Evolutionary conservation across 2,329 filamentous ascomycete species (phyloP), one percentile per base, ranked within the genome.

Genomic region (Coniochaeta hoffmannii): DNA sequence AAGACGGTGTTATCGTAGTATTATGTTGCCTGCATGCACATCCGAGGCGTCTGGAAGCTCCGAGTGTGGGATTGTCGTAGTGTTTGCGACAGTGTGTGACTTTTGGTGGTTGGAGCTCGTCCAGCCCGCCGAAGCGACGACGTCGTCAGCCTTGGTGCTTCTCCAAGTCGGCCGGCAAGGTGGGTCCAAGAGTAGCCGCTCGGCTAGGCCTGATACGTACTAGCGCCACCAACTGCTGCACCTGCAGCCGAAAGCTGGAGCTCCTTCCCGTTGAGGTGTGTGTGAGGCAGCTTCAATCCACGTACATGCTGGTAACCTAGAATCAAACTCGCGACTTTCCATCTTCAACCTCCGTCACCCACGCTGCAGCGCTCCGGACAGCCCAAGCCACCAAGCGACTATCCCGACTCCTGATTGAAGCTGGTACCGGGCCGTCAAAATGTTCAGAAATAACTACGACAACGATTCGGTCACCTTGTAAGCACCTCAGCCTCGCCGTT

Each of bases 391-490:
- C 6, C 11, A 41, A n/a, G 26, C 19, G 14, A 46, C 22, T 41
- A 9, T 38, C 19, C 35, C 36, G 30, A 26, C n/a, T n/a, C 28
- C 53, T 10, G n/a, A 31, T 50, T 52, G 52, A 41, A 53, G 11
- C 38, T 31, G 51, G 55, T 31, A 15, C 51, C 35, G 30, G 50
- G 31, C 49, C 56, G 65, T 62, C 81, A 86, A 69, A 69, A 97
- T 99, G 94, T 99, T 99, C 79, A 85, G 94, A 77, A 99, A 99
- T 82, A 97, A 97, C 77, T 99, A 99, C 82, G 94, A 99, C 80
- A 99, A 99, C 85, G 94, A 99, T 76, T 96, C 93, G 61, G 92
- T 97, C 77, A 99, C 94, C 77, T 99, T 97, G 91, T 96, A 82
- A 76, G 87, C 55, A 58, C 55, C 35, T 53, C 52, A 59, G 54